These are phyloP conservation scores for Lactifluus subvellereus DNA, from an alignment of 768 basidiomycete species.

Conservation along the genomic window DNA sequence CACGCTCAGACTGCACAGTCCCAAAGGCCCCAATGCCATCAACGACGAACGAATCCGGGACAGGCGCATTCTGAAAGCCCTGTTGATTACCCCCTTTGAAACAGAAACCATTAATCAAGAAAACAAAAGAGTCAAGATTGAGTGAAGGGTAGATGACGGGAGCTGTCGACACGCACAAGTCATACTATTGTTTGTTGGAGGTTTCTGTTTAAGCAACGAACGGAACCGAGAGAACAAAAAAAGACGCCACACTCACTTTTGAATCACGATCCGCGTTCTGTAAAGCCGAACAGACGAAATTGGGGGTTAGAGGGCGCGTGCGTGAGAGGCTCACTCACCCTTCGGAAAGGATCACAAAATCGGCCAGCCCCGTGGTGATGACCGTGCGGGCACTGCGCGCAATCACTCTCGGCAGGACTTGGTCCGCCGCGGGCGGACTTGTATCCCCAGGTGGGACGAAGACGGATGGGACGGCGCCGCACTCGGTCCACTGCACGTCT, in stretches of 20 bases:
- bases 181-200: constrained; percentile 9
- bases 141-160: not conserved
- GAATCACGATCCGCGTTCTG: constrained; percentile 18
- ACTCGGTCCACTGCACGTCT: constrained; percentile 22
- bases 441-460: constrained; percentile 7
- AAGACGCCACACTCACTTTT: constrained; percentile 17
- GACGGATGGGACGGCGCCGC: not conserved
- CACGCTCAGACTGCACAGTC: constrained; percentile 23
- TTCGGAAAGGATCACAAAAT: constrained; percentile 17
- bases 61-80: constrained; percentile 19
- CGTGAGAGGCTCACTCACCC: constrained; percentile 11
- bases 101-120: not conserved
- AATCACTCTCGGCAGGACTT: constrained; percentile 19
- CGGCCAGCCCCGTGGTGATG: constrained; percentile 9
- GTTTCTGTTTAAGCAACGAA: not conserved
- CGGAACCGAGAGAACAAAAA: not conserved
- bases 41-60: constrained; percentile 18
- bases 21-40: constrained; percentile 20
- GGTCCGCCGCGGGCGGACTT: not conserved
- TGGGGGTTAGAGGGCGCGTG: not conserved
- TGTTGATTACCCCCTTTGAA: constrained; percentile 19
- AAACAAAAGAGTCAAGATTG: not conserved
- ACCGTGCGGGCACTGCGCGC: constrained; percentile 11
- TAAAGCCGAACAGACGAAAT: not conserved
- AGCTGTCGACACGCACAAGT: constrained; percentile 18